Evolutionary conservation across 495 filamentous ascomycete species (phyloP).

Genomic region (Cairneyella variabilis): DNA sequence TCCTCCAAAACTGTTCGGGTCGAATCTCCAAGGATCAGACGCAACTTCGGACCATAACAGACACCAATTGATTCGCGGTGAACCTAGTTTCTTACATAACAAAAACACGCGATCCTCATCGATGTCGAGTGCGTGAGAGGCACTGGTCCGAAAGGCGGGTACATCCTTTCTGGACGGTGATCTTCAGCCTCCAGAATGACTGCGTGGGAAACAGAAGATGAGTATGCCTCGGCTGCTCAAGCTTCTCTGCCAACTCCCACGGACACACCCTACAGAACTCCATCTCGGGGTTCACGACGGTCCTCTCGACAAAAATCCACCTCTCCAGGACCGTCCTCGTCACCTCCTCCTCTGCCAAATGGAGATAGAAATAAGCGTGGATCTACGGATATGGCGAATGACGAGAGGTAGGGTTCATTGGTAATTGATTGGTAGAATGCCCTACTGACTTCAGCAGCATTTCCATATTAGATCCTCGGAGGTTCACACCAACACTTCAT

Average conservation of each 20-base stretch:
- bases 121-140: conserved; percentile 15
- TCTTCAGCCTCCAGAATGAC: conserved; percentile 30
- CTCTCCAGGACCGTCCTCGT: conserved; percentile 60
- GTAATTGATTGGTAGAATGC: background rate
- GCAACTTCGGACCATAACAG: background rate
- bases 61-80: background rate
- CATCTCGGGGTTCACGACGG: conserved; percentile 48
- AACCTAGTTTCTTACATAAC: background rate
- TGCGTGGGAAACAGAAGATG: conserved; percentile 54
- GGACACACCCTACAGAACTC: conserved; percentile 61
- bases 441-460: conserved; percentile 35
- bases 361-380: conserved; percentile 45
- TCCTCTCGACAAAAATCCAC: conserved; percentile 34
- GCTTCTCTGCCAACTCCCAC: conserved; percentile 61
- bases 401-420: conserved; percentile 45
- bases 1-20: conserved; percentile 6
- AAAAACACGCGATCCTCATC: background rate
- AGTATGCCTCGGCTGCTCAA: conserved; percentile 43
- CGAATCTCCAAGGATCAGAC: conserved; percentile 4
- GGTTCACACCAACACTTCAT: conserved; percentile 93
- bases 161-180: conserved; percentile 2
- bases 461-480: conserved; percentile 77
- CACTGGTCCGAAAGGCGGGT: background rate
- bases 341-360: conserved; percentile 54
- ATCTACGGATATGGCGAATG: conserved; percentile 54